Evolutionary conservation across 345 rosid species (phyloP).

Genomic region (Excoecaria cochinchinensis): DNA sequence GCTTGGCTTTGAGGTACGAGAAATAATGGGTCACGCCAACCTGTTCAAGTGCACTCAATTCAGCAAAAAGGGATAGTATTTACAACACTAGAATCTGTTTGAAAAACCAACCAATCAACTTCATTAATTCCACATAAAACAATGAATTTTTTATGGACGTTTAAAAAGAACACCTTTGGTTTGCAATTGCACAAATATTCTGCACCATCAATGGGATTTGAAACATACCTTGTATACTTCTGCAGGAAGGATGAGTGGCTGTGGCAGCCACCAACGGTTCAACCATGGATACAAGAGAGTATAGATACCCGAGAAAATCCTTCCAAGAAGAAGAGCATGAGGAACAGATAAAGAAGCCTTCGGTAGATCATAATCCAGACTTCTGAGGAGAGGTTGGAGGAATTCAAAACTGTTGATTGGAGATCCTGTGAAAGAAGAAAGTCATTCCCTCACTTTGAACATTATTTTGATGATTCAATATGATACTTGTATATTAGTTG

Average conservation of each 20-base stretch:
- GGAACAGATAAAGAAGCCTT: conserved; percentile 52
- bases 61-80: conserved; percentile 1
- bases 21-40: conserved; percentile 92
- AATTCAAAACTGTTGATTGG: conserved; percentile 89
- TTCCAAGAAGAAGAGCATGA: conserved; percentile 57
- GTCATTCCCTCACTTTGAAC: not conserved
- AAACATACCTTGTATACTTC: conserved; percentile 82
- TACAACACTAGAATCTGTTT: not conserved
- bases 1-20: conserved; percentile 80
- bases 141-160: no score
- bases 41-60: conserved; percentile 38
- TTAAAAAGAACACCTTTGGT: not conserved
- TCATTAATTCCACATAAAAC: not conserved
- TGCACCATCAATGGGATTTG: not conserved
- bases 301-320: conserved; percentile 52
- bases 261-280: conserved; percentile 81
- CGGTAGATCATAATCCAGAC: conserved; percentile 74
- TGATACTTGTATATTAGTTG: not conserved
- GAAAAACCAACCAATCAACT: not conserved
- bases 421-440: conserved; percentile 45
- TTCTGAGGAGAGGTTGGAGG: conserved; percentile 59
- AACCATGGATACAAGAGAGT: conserved; percentile 79
- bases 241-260: conserved; percentile 80
- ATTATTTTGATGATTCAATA: not conserved
- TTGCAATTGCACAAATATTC: not conserved